These are phyloP conservation scores for Rubia tinctorum DNA, from an alignment of 305 asterid species.

Conservation along the genomic window DNA sequence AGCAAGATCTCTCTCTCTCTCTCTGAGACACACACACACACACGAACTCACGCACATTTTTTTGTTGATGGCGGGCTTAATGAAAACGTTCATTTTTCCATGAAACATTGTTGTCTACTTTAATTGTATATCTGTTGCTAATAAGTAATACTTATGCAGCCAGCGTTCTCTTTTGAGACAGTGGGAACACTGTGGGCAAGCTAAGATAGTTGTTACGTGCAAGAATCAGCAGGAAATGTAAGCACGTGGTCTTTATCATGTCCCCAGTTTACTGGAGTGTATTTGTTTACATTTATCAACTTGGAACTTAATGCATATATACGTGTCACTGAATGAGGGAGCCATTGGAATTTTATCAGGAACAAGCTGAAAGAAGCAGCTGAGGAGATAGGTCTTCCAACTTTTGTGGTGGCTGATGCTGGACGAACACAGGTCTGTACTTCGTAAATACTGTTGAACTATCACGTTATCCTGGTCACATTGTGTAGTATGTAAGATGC, in stretches of 20 bases:
- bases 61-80: background rate
- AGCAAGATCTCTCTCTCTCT: background rate
- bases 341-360: slow-evolving; percentile 38
- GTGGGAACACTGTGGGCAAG: slow-evolving; percentile 91
- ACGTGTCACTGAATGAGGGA: slow-evolving; percentile 3
- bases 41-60: background rate
- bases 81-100: background rate
- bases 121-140: slow-evolving; percentile 9
- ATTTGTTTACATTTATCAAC: background rate
- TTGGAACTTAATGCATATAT: slow-evolving; percentile 10
- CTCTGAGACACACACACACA: background rate
- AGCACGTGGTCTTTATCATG: slow-evolving; percentile 33
- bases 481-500: background rate
- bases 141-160: slow-evolving; percentile 42
- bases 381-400: slow-evolving; percentile 79
- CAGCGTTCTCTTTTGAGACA: slow-evolving; percentile 73
- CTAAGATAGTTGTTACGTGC: slow-evolving; percentile 94
- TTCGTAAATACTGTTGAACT: background rate
- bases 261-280: slow-evolving; percentile 7
- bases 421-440: slow-evolving; percentile 88
- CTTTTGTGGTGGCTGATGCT: slow-evolving; percentile 93
- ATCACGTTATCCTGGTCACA: background rate
- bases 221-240: slow-evolving; percentile 98
- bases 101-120: background rate
- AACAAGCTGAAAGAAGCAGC: slow-evolving; percentile 88